These are phyloP conservation scores for Penicillium occitanis DNA, from an alignment of 2,329 filamentous ascomycete species.

Conservation along the genomic window DNA sequence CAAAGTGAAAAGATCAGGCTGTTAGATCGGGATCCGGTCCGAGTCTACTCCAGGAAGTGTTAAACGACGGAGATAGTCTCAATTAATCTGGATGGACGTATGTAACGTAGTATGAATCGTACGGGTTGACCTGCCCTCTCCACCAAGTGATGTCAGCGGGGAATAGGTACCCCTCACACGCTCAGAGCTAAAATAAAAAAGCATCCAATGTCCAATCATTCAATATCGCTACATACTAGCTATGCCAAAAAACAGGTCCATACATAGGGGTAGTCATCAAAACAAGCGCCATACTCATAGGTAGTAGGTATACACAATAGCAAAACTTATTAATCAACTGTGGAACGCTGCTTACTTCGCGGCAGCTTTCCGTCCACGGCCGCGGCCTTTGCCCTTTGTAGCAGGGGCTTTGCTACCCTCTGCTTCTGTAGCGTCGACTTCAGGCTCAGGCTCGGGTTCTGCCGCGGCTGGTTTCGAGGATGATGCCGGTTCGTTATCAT, in stretches of 20 bases:
- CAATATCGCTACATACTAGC: not conserved
- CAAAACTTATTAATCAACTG: not conserved
- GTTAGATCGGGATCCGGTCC: too few relatives aligned
- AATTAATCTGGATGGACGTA: not conserved
- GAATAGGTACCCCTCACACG: not conserved
- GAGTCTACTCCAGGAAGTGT: not conserved
- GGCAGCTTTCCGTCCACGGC: constrained; percentile 20
- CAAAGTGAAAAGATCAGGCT: too few relatives aligned
- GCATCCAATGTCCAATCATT: not conserved
- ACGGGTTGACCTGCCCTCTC: constrained; percentile 9
- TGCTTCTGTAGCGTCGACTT: not conserved
- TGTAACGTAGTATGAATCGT: not conserved
- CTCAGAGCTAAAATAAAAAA: not conserved
- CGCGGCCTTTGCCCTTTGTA: constrained; percentile 6
- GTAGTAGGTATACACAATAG: not conserved
- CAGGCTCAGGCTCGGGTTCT: not conserved
- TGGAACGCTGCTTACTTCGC: constrained; percentile 21
- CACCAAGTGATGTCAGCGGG: constrained; percentile 6
- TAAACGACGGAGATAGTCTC: not conserved
- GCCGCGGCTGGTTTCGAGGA: not conserved
- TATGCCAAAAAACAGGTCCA: constrained; percentile 2
- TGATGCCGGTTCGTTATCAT: not conserved
- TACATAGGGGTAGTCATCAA: constrained; percentile 1
- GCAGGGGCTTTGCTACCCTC: constrained; percentile 8
- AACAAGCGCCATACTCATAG: not conserved